These are phyloP conservation scores for Aplosporella prunicola DNA, from an alignment of 2,329 filamentous ascomycete species.

Conservation along the genomic window DNA sequence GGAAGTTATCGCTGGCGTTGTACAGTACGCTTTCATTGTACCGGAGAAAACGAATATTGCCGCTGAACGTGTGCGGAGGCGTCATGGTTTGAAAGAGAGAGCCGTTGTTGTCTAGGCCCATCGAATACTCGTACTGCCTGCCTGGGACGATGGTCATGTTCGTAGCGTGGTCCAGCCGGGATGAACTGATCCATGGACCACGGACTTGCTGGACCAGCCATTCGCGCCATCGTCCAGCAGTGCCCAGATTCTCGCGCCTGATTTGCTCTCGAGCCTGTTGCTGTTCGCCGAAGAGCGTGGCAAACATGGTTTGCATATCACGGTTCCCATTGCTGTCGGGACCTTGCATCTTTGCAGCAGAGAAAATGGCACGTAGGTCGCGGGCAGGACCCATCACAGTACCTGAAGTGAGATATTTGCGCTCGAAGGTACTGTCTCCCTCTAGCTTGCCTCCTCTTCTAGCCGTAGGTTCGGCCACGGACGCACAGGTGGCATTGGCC, in stretches of 20 bases:
- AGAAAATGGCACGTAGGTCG: slow-evolving; percentile 40
- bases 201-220: slow-evolving; percentile 25
- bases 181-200: no score
- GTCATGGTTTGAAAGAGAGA: slow-evolving; percentile 31
- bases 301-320: slow-evolving; percentile 29
- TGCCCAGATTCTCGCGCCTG: slow-evolving; percentile 12
- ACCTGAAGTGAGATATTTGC: slow-evolving; percentile 40
- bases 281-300: slow-evolving; percentile 46
- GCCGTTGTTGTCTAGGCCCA: slow-evolving; percentile 45
- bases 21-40: not conserved
- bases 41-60: slow-evolving; percentile 5
- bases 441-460: no score
- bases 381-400: slow-evolving; percentile 43
- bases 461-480: slow-evolving; percentile 42
- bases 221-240: slow-evolving; percentile 20
- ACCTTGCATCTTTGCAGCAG: slow-evolving; percentile 26
- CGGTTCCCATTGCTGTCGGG: slow-evolving; percentile 26
- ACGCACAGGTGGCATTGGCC: slow-evolving; percentile 42
- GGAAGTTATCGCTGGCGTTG: slow-evolving; percentile 20
- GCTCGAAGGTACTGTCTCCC: slow-evolving; percentile 39
- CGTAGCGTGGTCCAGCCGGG: no score
- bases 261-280: slow-evolving; percentile 39
- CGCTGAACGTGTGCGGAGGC: slow-evolving; percentile 8
- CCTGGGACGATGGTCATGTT: slow-evolving; percentile 22
- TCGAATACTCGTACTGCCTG: slow-evolving; percentile 40